phyloP scores from a whole-genome alignment of 306 rosid species.

The Betula pendula region DNA sequence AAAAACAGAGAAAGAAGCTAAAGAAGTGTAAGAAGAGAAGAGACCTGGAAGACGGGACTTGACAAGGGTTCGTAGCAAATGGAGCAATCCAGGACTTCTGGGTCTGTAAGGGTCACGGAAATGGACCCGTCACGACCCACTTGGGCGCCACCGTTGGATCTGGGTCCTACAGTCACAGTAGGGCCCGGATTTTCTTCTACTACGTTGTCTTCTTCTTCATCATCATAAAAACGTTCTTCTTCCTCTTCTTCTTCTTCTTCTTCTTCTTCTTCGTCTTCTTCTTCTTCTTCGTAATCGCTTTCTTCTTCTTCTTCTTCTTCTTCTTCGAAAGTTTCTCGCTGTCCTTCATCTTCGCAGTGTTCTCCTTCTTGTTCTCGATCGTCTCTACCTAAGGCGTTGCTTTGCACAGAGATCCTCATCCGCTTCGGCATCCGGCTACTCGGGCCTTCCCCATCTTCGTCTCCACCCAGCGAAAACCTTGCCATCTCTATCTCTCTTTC shows the following conservation, averaged over 20 bases:
- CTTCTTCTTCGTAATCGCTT: neutral
- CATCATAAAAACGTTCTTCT: neutral
- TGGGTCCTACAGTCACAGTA: neutral
- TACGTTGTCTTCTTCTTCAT: neutral
- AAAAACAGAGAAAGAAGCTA: neutral
- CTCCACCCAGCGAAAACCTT: slow-evolving; percentile 65
- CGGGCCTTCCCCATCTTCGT: slow-evolving; percentile 62
- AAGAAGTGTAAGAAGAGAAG: neutral
- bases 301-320: slow-evolving; percentile 11
- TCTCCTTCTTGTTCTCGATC: neutral
- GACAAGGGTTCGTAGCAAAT: slow-evolving; percentile 70
- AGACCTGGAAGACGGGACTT: slow-evolving; percentile 73
- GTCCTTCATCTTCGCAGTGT: slow-evolving; percentile 3
- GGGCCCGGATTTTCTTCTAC: neutral
- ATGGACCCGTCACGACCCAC: slow-evolving; percentile 25
- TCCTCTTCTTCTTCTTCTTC: neutral
- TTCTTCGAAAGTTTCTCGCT: slow-evolving; percentile 2
- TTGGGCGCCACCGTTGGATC: slow-evolving; percentile 12
- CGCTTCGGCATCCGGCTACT: slow-evolving; percentile 44
- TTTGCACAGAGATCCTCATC: slow-evolving; percentile 22
- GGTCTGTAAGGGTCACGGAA: slow-evolving; percentile 50
- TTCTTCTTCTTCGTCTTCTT: slow-evolving; percentile 14
- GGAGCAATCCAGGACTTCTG: slow-evolving; percentile 79
- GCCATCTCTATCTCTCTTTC: slow-evolving; percentile 38
- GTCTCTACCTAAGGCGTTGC: neutral